Evolutionary conservation across 2,329 filamentous ascomycete species (phyloP), one percentile per base, ranked within the genome.

Genomic region (Ceratocystis variospora): DNA sequence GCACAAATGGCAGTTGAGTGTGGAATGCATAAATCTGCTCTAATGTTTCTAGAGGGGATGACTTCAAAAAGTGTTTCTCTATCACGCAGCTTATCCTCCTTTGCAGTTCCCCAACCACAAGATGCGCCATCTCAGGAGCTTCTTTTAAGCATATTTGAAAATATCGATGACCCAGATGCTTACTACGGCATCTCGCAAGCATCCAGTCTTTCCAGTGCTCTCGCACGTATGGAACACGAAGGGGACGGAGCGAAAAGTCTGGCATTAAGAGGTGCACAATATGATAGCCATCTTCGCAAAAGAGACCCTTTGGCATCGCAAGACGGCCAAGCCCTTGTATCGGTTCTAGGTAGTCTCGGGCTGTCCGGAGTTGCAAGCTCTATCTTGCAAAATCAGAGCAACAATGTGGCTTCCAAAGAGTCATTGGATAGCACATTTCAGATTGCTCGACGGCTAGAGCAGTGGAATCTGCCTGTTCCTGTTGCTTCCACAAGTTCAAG

Each of bases 161-260:
- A 90, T 68, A 88, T 99, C 61, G 92, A 96, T 72, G 95, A 99
- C 72, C 93, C 92, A 1, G 94, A 99, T 74, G 87, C 91, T 0
- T 99, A 96, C 74, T 99, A 99, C 73, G 95, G 94, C 3, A 81
- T 96, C 6, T 84, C 89, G 53, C 88, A 95, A 74, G 83, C 84
- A 50, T 83, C 90, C 5, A 91, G 86, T 67, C 77, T 99, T 17
- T 79, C 83, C 17, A 90, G 87, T 10, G 87, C 97, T 0, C 79
- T 97, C 67, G 83, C 87, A 63, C 86, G 89, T 8, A 81, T 97
- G 3, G 90, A 96, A 70, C 93, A 96, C 72, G 94, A 99, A 76
- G 87, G 86, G 62, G 87, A 96, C 70, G 92, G 92, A 0, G 80
- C 86, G 63, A 96, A 95, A 72, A 93, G 89, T 69, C 81, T 99